Evolutionary conservation across 2,329 filamentous ascomycete genomes (phyloP).

Genomic region (Emmonsia crescens): DNA sequence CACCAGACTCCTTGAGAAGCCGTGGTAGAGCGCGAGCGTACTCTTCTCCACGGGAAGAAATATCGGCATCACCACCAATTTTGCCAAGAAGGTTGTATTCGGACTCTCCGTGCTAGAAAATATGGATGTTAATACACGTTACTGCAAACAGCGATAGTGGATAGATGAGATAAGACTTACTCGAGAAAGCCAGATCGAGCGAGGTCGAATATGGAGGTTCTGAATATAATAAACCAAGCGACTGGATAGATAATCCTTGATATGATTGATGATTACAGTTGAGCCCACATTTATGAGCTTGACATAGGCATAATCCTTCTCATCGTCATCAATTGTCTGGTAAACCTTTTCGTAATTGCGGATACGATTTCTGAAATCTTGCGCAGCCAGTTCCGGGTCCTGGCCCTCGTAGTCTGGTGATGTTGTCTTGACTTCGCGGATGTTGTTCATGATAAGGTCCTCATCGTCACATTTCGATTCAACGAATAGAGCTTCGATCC

Average conservation of each 20-base stretch:
- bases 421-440: conserved; percentile 92
- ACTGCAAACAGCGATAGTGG: not conserved
- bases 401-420: conserved; percentile 91
- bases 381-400: conserved; percentile 81
- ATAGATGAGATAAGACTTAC: conserved; percentile 41
- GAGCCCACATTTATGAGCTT: conserved; percentile 96
- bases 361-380: conserved; percentile 88
- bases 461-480: conserved; percentile 97
- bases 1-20: conserved; percentile 73
- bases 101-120: conserved; percentile 74
- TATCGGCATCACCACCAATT: conserved; percentile 82
- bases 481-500: conserved; percentile 86
- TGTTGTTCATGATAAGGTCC: conserved; percentile 94
- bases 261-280: conserved; percentile 95
- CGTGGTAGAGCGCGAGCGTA: conserved; percentile 79
- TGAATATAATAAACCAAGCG: conserved; percentile 96
- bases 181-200: conserved; percentile 91
- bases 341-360: conserved; percentile 97
- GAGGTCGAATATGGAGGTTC: conserved; percentile 93
- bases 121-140: conserved; percentile 12
- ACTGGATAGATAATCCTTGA: conserved; percentile 92
- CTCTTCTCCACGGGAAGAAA: conserved; percentile 75
- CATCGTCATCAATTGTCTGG: conserved; percentile 81
- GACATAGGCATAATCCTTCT: conserved; percentile 81
- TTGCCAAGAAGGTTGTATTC: conserved; percentile 80